Percentiles rank a stretch among this genome's conserved stretches.
Evolutionary conservation across 805 yeast species (phyloP).

Genomic region (Candida pini): DNA sequence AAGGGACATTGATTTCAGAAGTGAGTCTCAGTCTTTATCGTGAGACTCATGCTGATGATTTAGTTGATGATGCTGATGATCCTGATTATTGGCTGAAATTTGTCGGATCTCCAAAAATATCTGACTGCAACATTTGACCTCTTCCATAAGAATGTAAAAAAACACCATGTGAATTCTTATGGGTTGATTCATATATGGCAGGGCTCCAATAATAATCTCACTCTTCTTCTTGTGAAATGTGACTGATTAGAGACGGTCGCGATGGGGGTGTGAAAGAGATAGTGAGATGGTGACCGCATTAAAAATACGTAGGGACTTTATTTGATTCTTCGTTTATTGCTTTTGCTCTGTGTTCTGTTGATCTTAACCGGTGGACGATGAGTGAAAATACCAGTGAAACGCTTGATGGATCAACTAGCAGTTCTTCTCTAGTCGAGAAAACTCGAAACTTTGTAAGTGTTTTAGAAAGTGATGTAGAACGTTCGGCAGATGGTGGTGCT

Average conservation of each 20-base stretch:
- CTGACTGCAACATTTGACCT: constrained; percentile 50
- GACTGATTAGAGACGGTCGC: constrained; percentile 13
- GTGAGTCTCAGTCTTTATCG: constrained; percentile 40
- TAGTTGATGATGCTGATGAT: constrained; percentile 40
- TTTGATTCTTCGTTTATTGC: too few relatives aligned
- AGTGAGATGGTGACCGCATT: too few relatives aligned
- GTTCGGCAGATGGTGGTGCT: too few relatives aligned
- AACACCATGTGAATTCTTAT: constrained; percentile 51
- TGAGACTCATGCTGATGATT: constrained; percentile 36
- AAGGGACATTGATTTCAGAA: constrained; percentile 24
- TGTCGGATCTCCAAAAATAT: constrained; percentile 43
- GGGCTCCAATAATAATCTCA: constrained; percentile 45
- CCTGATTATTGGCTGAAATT: constrained; percentile 47
- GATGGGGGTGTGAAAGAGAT: too few relatives aligned
- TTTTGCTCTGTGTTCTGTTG: too few relatives aligned
- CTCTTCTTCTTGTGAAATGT: constrained; percentile 52
- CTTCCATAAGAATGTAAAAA: constrained; percentile 39
- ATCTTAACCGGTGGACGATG: too few relatives aligned
- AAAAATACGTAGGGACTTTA: too few relatives aligned
- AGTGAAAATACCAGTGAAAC: too few relatives aligned
- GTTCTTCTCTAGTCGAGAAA: too few relatives aligned
- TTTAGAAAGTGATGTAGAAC: too few relatives aligned
- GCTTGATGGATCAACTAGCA: too few relatives aligned
- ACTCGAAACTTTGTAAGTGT: too few relatives aligned
- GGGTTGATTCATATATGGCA: constrained; percentile 59